Conservation (phyloP, 2,329 filamentous ascomycete species). For the Byssothecium circinans region DNA sequence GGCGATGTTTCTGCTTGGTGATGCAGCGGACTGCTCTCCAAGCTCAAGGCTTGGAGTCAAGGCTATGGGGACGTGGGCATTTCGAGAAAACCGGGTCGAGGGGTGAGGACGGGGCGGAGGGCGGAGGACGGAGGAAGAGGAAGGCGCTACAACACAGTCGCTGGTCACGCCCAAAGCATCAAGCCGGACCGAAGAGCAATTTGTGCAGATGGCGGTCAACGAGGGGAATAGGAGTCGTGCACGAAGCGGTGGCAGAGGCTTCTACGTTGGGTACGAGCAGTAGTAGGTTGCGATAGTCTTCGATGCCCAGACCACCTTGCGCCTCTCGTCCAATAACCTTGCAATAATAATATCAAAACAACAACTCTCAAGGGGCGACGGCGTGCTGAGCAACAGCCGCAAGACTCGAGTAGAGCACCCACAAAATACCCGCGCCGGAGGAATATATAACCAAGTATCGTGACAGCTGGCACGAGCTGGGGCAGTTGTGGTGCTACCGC, state of each 20-base stretch:
- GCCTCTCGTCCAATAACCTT: slow-evolving; percentile 8
- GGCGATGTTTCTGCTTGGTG: slow-evolving; percentile 7
- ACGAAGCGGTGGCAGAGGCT: slow-evolving; percentile 5
- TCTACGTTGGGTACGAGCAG: slow-evolving; percentile 7
- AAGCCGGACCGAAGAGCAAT: slow-evolving; percentile 8
- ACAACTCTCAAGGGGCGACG: slow-evolving; percentile 18
- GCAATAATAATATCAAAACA: slow-evolving; percentile 20
- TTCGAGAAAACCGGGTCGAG: slow-evolving; percentile 16
- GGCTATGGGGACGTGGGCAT: slow-evolving; percentile 30
- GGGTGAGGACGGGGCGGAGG: too few relatives aligned
- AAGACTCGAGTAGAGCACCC: not conserved
- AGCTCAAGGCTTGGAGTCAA: slow-evolving; percentile 36
- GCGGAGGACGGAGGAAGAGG: slow-evolving; percentile 11
- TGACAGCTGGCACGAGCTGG: too few relatives aligned
- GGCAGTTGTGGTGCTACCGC: too few relatives aligned
- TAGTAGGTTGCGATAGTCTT: slow-evolving; percentile 10
- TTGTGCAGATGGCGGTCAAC: not conserved
- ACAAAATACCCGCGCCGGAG: too few relatives aligned
- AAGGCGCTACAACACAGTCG: slow-evolving; percentile 6
- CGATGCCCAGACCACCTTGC: slow-evolving; percentile 10
- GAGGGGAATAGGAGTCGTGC: slow-evolving; percentile 3
- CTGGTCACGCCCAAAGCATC: slow-evolving; percentile 14
- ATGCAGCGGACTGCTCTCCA: slow-evolving; percentile 19
- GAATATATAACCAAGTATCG: too few relatives aligned
- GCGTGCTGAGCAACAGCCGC: slow-evolving; percentile 5